phyloP scores from a whole-genome alignment of 2,329 filamentous ascomycete species.

The Dothidotthia symphoricarpi region DNA sequence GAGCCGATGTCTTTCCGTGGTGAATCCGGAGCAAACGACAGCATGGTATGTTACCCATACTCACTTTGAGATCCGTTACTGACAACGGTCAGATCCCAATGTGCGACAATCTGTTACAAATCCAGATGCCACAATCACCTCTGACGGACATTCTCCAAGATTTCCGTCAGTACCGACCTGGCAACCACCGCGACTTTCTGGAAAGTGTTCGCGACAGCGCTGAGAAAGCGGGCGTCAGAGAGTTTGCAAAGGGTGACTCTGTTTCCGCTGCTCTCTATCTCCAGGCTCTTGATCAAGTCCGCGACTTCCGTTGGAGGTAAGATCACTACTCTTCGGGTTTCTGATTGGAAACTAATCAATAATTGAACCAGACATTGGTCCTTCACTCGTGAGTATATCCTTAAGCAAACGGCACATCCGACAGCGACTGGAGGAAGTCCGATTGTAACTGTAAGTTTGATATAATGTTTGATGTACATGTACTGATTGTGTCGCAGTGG shows the following conservation, averaged over 20 bases:
- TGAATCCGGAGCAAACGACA: slow-evolving; percentile 91
- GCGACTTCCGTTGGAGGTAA: slow-evolving; percentile 81
- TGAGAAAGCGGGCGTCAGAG: slow-evolving; percentile 55
- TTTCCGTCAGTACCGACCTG: slow-evolving; percentile 85
- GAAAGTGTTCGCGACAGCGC: slow-evolving; percentile 62
- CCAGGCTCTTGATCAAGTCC: slow-evolving; percentile 65
- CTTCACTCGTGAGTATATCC: slow-evolving; percentile 80
- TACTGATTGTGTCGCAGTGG: slow-evolving; percentile 51
- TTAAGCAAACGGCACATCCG: slow-evolving; percentile 73
- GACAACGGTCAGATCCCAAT: slow-evolving; percentile 63
- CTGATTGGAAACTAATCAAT: too few species aligned
- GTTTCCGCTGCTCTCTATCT: slow-evolving; percentile 51
- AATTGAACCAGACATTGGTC: too few species aligned
- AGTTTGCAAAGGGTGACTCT: slow-evolving; percentile 64
- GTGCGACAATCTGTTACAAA: slow-evolving; percentile 80
- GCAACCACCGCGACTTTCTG: slow-evolving; percentile 84
- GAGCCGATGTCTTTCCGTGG: slow-evolving; percentile 80
- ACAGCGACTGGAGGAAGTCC: slow-evolving; percentile 78
- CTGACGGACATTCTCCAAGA: slow-evolving; percentile 84
- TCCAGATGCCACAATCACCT: slow-evolving; percentile 84
- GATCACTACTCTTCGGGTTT: too few species aligned
- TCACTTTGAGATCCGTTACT: background rate
- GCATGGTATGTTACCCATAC: slow-evolving; percentile 58
- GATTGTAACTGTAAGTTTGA: slow-evolving; percentile 62
- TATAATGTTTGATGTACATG: background rate